phyloP scores from a whole-genome alignment of 2,329 filamentous ascomycete genomes.

The Fusarium decemcellulare region DNA sequence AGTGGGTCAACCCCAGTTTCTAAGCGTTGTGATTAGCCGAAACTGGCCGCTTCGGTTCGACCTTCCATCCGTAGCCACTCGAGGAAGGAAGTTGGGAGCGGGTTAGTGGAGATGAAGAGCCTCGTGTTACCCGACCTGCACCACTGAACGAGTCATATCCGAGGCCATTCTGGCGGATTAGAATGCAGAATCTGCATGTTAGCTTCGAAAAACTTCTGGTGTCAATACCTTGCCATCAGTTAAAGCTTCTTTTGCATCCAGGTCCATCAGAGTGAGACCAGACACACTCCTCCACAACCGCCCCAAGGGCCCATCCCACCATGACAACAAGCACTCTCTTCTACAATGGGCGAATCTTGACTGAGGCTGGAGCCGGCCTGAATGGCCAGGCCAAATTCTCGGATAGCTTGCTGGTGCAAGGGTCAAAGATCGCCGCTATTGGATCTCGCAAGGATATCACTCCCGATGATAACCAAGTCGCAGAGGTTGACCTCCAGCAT shows the following conservation, averaged over 20 bases:
- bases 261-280: too few species aligned
- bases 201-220: too few species aligned
- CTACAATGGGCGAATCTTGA: slow-evolving; percentile 43
- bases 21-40: too few species aligned
- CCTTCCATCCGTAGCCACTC: not conserved
- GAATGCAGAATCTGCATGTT: too few species aligned
- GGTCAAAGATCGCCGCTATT: slow-evolving; percentile 49
- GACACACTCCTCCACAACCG: not conserved
- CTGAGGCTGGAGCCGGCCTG: slow-evolving; percentile 25
- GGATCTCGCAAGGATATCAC: slow-evolving; percentile 42
- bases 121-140: not conserved
- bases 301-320: not conserved
- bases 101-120: not conserved
- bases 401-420: slow-evolving; percentile 48
- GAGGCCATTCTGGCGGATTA: not conserved
- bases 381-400: slow-evolving; percentile 40
- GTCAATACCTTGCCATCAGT: too few species aligned
- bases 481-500: not conserved
- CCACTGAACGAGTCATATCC: not conserved
- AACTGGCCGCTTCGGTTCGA: too few species aligned
- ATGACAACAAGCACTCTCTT: slow-evolving; percentile 19
- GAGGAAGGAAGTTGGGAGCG: slow-evolving; percentile 2
- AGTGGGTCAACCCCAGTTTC: too few species aligned
- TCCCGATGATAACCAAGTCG: not conserved
- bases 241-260: too few species aligned